Conservation (phyloP, 306 rosid genomes). For the Canavalia ensiformis region DNA sequence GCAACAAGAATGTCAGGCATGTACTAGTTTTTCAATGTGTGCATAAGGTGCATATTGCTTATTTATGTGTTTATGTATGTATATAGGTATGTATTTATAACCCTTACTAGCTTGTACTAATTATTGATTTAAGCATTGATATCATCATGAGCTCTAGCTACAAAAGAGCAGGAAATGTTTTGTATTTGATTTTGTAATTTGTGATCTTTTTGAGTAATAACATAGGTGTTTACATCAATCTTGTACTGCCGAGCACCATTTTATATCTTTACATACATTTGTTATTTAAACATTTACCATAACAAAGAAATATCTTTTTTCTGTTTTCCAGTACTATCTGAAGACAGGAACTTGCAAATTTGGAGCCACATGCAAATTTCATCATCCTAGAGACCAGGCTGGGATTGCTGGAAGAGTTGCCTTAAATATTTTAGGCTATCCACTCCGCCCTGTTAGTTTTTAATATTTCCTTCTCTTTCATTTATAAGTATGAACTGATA, state of each 20-base stretch:
- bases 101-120: conserved; percentile 7
- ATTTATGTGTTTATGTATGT: not conserved
- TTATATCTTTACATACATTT: conserved; percentile 16
- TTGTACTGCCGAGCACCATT: not conserved
- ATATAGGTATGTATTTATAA: not conserved
- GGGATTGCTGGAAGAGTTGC: conserved; percentile 90
- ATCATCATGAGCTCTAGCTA: not conserved
- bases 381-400: conserved; percentile 95
- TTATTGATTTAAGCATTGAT: conserved; percentile 17
- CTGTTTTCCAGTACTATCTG: conserved; percentile 73
- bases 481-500: conserved; percentile 27
- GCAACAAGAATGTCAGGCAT: conserved; percentile 96
- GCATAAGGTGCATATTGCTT: conserved; percentile 34
- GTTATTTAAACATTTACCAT: conserved; percentile 21
- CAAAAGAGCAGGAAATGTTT: conserved; percentile 31
- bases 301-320: conserved; percentile 27
- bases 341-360: conserved; percentile 82
- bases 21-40: conserved; percentile 52
- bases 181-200: not conserved
- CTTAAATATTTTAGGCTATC: conserved; percentile 88
- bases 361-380: conserved; percentile 96
- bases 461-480: conserved; percentile 37
- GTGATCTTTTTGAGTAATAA: not conserved
- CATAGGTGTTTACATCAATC: conserved; percentile 35
- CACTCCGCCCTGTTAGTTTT: conserved; percentile 86